A percentile compares a stretch with the other conserved stretches of the same genome.
phyloP scores from a whole-genome alignment of 2,329 filamentous ascomycete genomes.

The Esteya vermicola region DNA sequence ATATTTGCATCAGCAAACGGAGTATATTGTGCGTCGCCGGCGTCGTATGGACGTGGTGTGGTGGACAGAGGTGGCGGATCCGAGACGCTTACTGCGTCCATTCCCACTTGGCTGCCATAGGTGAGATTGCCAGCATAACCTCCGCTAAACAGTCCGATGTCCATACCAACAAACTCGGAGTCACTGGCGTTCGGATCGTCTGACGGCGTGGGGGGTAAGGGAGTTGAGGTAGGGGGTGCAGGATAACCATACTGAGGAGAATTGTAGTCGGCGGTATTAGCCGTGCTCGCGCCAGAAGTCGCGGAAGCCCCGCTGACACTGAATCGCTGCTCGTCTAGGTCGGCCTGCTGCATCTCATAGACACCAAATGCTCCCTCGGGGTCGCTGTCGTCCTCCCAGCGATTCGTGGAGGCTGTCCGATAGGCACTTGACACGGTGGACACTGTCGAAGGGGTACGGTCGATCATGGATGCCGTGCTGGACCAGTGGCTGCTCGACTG shows the following conservation, averaged over 20 bases:
- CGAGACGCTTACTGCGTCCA: slow-evolving; percentile 22
- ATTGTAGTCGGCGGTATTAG: neutral
- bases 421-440: slow-evolving; percentile 4
- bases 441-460: slow-evolving; percentile 11
- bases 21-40: slow-evolving; percentile 19
- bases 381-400: slow-evolving; percentile 56
- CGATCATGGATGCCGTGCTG: slow-evolving; percentile 25
- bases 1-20: slow-evolving; percentile 52
- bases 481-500: slow-evolving; percentile 20
- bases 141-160: slow-evolving; percentile 61
- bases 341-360: slow-evolving; percentile 70
- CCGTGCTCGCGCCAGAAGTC: slow-evolving; percentile 4
- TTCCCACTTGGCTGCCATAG: slow-evolving; percentile 32
- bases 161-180: slow-evolving; percentile 57
- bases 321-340: slow-evolving; percentile 57
- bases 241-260: slow-evolving; percentile 3
- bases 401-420: slow-evolving; percentile 14
- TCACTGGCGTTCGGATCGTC: slow-evolving; percentile 47
- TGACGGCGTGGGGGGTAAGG: slow-evolving; percentile 21
- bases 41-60: slow-evolving; percentile 23
- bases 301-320: slow-evolving; percentile 36
- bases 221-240: slow-evolving; percentile 19
- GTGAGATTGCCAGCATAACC: slow-evolving; percentile 44
- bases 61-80: slow-evolving; percentile 33
- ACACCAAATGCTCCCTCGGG: slow-evolving; percentile 75